Conservation (phyloP, 306 rosid species). For the Cucumis melo region DNA sequence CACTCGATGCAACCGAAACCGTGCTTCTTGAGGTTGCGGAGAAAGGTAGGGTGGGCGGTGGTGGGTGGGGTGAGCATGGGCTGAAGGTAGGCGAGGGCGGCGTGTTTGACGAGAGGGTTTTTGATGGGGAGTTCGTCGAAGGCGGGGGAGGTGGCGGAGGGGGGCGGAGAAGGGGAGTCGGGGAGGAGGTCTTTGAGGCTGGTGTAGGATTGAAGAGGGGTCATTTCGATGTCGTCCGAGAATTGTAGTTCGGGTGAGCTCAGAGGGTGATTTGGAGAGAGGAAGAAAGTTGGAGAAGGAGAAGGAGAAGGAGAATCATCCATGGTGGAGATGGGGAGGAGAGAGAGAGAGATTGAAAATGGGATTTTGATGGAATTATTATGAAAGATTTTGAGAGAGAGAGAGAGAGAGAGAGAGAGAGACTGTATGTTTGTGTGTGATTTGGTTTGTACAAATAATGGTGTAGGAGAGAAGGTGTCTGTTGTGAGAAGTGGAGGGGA, state of each 20-base stretch:
- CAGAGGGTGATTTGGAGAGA: slow-evolving; percentile 10
- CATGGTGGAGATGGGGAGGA: background rate
- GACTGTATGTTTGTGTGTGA: background rate
- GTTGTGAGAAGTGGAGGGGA: background rate
- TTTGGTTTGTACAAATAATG: background rate
- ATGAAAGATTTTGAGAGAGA: background rate
- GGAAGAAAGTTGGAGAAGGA: slow-evolving; percentile 8
- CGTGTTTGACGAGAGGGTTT: slow-evolving; percentile 56
- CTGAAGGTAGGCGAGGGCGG: slow-evolving; percentile 56
- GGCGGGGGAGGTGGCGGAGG: slow-evolving; percentile 12
- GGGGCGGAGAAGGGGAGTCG: slow-evolving; percentile 1
- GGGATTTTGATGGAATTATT: slow-evolving; percentile 1
- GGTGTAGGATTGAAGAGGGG: slow-evolving; percentile 21
- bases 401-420: slow-evolving; percentile 2
- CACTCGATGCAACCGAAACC: slow-evolving; percentile 26
- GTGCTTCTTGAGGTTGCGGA: slow-evolving; percentile 9
- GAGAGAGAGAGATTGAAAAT: background rate
- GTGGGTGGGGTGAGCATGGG: slow-evolving; percentile 28
- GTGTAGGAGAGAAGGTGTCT: background rate
- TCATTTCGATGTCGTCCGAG: slow-evolving; percentile 26
- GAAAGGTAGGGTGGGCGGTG: background rate
- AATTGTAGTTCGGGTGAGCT: background rate
- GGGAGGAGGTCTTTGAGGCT: slow-evolving; percentile 46
- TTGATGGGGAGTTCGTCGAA: slow-evolving; percentile 47
- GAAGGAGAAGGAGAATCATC: background rate